Percentiles rank a stretch among this genome's conserved stretches.
Conservation (phyloP, 1,284 basidiomycete genomes). For the Cryptococcus sp. region DNA sequence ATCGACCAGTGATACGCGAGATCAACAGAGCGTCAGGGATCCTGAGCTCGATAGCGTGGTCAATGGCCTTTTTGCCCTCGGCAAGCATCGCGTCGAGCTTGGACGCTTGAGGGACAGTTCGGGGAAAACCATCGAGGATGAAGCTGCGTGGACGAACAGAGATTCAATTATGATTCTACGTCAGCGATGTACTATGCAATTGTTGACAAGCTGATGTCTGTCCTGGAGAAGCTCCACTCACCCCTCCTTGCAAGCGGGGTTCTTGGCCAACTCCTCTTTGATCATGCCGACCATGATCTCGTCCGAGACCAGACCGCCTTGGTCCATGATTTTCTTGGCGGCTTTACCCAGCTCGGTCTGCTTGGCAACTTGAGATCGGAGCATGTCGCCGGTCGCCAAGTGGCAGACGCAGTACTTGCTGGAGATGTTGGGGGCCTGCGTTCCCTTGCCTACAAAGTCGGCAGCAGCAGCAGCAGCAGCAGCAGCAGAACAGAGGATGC, state of each 20-base stretch:
- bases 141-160: slow-evolving; percentile 61
- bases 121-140: slow-evolving; percentile 97
- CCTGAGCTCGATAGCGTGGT: slow-evolving; percentile 87
- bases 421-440: slow-evolving; percentile 91
- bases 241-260: slow-evolving; percentile 91
- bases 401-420: slow-evolving; percentile 96
- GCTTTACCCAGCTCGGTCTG: slow-evolving; percentile 86
- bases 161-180: too few species aligned
- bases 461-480: too few species aligned
- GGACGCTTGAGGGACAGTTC: slow-evolving; percentile 95
- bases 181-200: too few species aligned
- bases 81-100: slow-evolving; percentile 92
- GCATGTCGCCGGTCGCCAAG: slow-evolving; percentile 97
- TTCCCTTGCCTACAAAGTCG: slow-evolving; percentile 78
- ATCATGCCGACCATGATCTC: slow-evolving; percentile 99
- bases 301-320: slow-evolving; percentile 88
- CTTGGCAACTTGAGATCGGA: slow-evolving; percentile 86
- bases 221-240: slow-evolving; percentile 54
- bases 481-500: too few species aligned
- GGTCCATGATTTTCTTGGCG: slow-evolving; percentile 98
- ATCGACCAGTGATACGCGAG: slow-evolving; percentile 92
- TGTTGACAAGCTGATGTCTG: too few species aligned
- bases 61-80: slow-evolving; percentile 78
- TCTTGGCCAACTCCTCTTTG: slow-evolving; percentile 91
- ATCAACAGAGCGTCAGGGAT: slow-evolving; percentile 95